These are phyloP conservation scores for Cystobasidiaceae sp. DNA, from an alignment of 1,284 basidiomycete genomes.

Conservation along the genomic window DNA sequence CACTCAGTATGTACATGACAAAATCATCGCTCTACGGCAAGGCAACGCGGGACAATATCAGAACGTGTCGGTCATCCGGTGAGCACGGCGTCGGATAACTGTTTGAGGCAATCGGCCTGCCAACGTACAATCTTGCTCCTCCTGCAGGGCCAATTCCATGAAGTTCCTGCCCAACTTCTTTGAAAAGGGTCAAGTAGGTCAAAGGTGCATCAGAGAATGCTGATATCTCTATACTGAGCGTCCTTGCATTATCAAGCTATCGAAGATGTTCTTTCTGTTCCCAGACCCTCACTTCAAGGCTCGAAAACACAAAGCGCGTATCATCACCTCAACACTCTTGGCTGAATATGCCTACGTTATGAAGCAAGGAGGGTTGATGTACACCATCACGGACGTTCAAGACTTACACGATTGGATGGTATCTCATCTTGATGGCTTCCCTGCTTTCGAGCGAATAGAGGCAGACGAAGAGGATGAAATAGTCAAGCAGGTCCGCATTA, in stretches of 20 bases:
- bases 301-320: constrained; percentile 88
- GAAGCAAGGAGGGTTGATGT: constrained; percentile 83
- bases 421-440: constrained; percentile 74
- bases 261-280: constrained; percentile 95
- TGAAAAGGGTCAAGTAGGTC: constrained; percentile 65
- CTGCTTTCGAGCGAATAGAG: constrained; percentile 74
- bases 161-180: constrained; percentile 99
- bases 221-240: background rate
- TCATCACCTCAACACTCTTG: constrained; percentile 63
- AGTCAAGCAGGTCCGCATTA: constrained; percentile 70
- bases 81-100: background rate
- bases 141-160: constrained; percentile 76
- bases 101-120: background rate
- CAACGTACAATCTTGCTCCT: background rate
- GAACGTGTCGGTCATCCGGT: constrained; percentile 86
- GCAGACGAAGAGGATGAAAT: constrained; percentile 63
- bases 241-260: constrained; percentile 50
- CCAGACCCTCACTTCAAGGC: constrained; percentile 99
- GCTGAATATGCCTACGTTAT: constrained; percentile 90
- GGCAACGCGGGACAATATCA: constrained; percentile 58
- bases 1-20: constrained; percentile 91
- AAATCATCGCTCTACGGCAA: constrained; percentile 77
- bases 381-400: constrained; percentile 95
- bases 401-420: constrained; percentile 97
- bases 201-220: background rate